Evolutionary conservation across 768 basidiomycete genomes (phyloP), one percentile per base, ranked within the genome.

Genomic region (Boletus sp.): DNA sequence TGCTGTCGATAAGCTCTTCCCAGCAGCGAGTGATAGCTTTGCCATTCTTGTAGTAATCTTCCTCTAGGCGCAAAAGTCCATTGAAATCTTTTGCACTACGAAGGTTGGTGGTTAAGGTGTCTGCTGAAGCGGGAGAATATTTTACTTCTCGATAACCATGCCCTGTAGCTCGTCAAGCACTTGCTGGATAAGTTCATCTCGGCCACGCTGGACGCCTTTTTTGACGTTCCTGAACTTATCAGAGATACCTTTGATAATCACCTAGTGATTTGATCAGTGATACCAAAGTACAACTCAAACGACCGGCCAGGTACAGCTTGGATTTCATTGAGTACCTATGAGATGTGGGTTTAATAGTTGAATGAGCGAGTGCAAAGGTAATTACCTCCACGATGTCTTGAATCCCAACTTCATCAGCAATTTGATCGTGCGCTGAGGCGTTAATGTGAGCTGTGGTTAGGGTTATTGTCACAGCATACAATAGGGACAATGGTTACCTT

Each of bases 71-170:
- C 32, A 87, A 77, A 32, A 88, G 67, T 14, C 59, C 67, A 62
- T 86, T 83, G 67, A 81, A 85, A 61, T 82, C 77, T 18, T 60
- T 67, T 41, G 76, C 74, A 52, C 86, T 88, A 56, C 4, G 20
- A 51, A 40, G 30, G 9, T 50, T 42, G 18, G 9, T 46, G 54
- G 40, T 61, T 54, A 58, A 41, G 17, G 46, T 11, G 51, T 50
- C 33, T 39, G n/a, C 14, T 35, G 45, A 54, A 49, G 32, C 42
- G 44, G 18, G 36, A 5, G 12, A 45, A 42, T 3, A 12, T 40
- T 54, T 52, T 49, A 72, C 71, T 71, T 71, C 47, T 71, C 62
- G 32, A 55, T 36, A 15, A 55, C 75, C 73, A 85, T 80, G n/a
- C 62, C 62, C 47, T 73, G 69, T 17, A 87, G 67, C 33, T 78